Conservation (phyloP, 73 alveolate genomes). For the Paramecium sexaurelia region DNA sequence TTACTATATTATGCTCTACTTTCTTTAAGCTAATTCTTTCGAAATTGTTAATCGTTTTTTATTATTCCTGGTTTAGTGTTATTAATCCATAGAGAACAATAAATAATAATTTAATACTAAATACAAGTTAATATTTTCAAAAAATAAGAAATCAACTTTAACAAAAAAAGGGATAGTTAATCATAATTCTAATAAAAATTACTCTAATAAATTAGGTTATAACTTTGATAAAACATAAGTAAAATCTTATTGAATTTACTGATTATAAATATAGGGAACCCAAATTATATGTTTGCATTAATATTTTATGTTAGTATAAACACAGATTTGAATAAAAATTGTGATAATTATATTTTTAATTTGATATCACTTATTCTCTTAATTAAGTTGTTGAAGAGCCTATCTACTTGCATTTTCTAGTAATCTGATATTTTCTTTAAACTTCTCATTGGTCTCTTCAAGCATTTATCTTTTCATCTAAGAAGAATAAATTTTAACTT, state of each 20-base stretch:
- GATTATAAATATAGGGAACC: not conserved
- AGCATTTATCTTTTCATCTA: not conserved
- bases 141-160: not conserved
- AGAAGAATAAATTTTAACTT: not conserved
- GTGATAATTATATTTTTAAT: not conserved
- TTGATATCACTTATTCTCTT: not conserved
- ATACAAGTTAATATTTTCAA: not conserved
- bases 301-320: not conserved
- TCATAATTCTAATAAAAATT: not conserved
- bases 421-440: not conserved
- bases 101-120: not conserved
- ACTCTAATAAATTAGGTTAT: not conserved
- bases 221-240: not conserved
- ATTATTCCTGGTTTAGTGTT: not conserved
- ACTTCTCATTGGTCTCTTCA: not conserved
- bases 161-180: not conserved
- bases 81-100: slow-evolving; percentile 3
- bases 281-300: no score
- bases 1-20: not conserved
- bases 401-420: not conserved
- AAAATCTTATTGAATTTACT: not conserved
- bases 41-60: slow-evolving; percentile 19
- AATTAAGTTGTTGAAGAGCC: not conserved
- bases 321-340: not conserved
- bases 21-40: slow-evolving; percentile 9